Evolutionary conservation across 352 stramenopile species (phyloP).

Genomic region (Globisporangium nunn): DNA sequence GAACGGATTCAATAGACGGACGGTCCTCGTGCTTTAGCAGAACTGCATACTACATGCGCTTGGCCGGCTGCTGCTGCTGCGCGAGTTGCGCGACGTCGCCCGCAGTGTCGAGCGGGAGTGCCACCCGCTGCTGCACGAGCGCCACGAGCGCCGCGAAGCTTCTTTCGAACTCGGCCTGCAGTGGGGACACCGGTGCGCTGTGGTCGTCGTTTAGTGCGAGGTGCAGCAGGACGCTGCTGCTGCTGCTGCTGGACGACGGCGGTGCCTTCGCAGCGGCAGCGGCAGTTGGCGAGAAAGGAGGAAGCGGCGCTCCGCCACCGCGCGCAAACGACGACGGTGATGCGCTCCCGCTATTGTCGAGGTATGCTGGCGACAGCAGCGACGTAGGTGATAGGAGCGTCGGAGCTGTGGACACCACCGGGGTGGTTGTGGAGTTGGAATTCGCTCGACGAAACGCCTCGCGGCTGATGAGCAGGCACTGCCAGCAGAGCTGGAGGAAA

Average conservation of each 20-base stretch:
- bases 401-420: not conserved
- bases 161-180: conserved; percentile 68
- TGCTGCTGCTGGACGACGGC: not conserved
- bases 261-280: not conserved
- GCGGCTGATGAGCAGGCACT: conserved; percentile 52
- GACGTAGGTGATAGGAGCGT: not conserved
- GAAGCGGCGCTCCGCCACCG: not conserved
- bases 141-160: conserved; percentile 49
- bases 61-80: not conserved
- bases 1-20: too few relatives aligned
- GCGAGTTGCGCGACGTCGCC: conserved; percentile 19
- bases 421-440: conserved; percentile 4
- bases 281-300: not conserved
- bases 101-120: conserved; percentile 20
- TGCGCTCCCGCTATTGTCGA: not conserved
- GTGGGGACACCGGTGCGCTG: conserved; percentile 25
- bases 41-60: too few relatives aligned
- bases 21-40: too few relatives aligned
- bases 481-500: conserved; percentile 52
- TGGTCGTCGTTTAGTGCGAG: conserved; percentile 2
- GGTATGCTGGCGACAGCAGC: not conserved
- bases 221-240: not conserved
- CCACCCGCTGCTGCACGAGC: conserved; percentile 28
- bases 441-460: conserved; percentile 37
- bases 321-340: not conserved